Conservation (phyloP, 768 basidiomycete genomes). For the Auriscalpium orientale region DNA sequence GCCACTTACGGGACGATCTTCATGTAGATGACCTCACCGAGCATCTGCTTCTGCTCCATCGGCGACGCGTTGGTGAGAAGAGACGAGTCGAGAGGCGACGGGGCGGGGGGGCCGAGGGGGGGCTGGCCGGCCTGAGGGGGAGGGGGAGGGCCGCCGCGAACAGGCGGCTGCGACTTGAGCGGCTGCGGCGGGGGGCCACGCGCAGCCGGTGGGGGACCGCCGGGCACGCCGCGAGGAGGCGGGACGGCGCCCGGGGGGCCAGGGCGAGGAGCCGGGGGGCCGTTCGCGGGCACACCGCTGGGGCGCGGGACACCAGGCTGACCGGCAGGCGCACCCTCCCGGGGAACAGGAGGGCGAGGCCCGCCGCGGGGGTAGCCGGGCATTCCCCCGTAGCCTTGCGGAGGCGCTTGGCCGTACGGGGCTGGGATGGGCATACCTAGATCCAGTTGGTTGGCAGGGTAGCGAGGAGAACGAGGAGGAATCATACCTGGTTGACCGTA, state of each 20-base stretch:
- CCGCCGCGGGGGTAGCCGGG: slow-evolving; percentile 56
- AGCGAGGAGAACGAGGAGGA: slow-evolving; percentile 74
- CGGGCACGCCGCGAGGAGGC: slow-evolving; percentile 38
- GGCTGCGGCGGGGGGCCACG: slow-evolving; percentile 24
- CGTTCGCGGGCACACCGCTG: slow-evolving; percentile 41
- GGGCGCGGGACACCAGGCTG: slow-evolving; percentile 50
- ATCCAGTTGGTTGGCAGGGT: slow-evolving; percentile 64
- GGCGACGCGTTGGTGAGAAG: slow-evolving; percentile 51
- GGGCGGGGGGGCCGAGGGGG: slow-evolving; percentile 25
- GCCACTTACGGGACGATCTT: slow-evolving; percentile 68
- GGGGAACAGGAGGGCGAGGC: slow-evolving; percentile 55
- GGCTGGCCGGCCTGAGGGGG: slow-evolving; percentile 30
- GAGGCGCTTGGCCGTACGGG: slow-evolving; percentile 66
- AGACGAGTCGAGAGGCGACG: slow-evolving; percentile 54
- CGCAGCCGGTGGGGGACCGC: slow-evolving; percentile 37
- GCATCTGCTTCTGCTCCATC: slow-evolving; percentile 96
- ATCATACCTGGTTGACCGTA: slow-evolving; percentile 83
- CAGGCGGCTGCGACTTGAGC: slow-evolving; percentile 25
- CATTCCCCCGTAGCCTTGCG: slow-evolving; percentile 66
- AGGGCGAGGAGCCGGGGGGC: slow-evolving; percentile 49
- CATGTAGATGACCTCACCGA: slow-evolving; percentile 95
- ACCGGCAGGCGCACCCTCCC: slow-evolving; percentile 58
- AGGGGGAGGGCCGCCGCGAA: slow-evolving; percentile 24
- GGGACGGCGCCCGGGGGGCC: slow-evolving; percentile 40
- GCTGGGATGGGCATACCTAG: slow-evolving; percentile 71